These are phyloP conservation scores for Nannochloropsis granulata DNA, from an alignment of 108 stramenopile genomes.

Conservation along the genomic window DNA sequence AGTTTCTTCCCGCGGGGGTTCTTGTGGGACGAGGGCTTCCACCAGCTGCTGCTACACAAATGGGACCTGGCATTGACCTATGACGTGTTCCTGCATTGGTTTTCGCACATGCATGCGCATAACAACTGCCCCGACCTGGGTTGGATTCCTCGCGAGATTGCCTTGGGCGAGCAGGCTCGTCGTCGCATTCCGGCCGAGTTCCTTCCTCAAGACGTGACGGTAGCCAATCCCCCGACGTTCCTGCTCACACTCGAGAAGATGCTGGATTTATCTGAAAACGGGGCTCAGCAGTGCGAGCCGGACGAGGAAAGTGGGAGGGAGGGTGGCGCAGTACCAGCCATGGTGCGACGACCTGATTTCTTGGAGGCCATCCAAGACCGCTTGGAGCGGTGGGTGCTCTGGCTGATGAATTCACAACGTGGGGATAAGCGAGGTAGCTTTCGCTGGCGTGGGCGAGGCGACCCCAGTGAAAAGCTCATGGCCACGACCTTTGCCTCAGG, in stretches of 20 bases:
- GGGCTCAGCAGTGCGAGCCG: neutral
- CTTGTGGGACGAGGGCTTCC: conserved; percentile 48
- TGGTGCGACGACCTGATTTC: neutral
- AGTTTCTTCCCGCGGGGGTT: conserved; percentile 43
- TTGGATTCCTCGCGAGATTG: conserved; percentile 7
- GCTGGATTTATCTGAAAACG: neutral
- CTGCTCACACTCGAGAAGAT: conserved; percentile 30
- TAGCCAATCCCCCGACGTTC: conserved; percentile 46
- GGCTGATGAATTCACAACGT: conserved; percentile 30
- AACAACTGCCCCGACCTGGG: neutral
- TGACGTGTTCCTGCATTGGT: conserved; percentile 37
- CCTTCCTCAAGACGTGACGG: conserved; percentile 8
- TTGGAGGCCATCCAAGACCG: conserved; percentile 9
- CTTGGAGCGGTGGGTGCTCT: conserved; percentile 32
- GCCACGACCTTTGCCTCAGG: conserved; percentile 39
- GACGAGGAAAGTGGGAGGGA: neutral
- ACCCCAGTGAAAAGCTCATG: conserved; percentile 19
- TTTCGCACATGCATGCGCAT: conserved; percentile 26
- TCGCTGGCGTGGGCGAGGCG: conserved; percentile 34
- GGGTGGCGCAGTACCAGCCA: neutral
- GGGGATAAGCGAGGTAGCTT: neutral
- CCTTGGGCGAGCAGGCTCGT: neutral
- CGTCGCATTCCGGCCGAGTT: neutral
- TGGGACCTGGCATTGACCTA: conserved; percentile 20
- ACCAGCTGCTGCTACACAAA: conserved; percentile 15